Conservation (phyloP, 2,329 filamentous ascomycete genomes). For the Diaporthe batatas region DNA sequence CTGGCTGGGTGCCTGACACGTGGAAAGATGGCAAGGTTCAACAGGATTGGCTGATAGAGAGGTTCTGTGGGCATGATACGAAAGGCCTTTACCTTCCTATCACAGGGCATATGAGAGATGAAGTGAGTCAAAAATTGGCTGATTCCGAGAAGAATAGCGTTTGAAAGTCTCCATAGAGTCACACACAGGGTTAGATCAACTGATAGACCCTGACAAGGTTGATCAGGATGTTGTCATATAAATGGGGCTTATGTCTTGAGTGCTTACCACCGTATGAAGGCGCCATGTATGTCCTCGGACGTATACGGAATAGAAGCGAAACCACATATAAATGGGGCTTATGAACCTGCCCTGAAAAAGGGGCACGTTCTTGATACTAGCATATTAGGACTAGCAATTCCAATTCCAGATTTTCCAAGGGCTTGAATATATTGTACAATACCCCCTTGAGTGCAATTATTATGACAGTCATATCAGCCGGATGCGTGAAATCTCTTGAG, state of each 20-base stretch:
- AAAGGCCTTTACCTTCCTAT: conserved; percentile 5
- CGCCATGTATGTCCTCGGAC: too few relatives aligned
- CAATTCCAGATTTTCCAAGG: not conserved
- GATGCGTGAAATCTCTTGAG: too few relatives aligned
- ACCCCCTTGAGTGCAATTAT: not conserved
- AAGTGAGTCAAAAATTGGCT: not conserved
- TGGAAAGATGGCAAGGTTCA: conserved; percentile 1
- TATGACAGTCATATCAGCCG: too few relatives aligned
- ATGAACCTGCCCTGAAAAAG: not conserved
- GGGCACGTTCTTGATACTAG: not conserved
- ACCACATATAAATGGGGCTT: too few relatives aligned
- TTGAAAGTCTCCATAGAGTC: conserved; percentile 1
- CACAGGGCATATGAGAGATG: not conserved
- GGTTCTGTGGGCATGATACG: not conserved
- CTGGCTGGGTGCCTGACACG: not conserved
- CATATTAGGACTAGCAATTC: not conserved
- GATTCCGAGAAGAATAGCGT: not conserved
- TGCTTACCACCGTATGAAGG: too few relatives aligned
- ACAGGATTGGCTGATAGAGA: not conserved
- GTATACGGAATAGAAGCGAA: too few relatives aligned
- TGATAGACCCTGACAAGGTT: not conserved
- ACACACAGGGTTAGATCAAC: not conserved
- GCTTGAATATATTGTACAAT: not conserved
- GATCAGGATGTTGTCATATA: not conserved
- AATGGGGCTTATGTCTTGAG: too few relatives aligned